Evolutionary conservation across 768 basidiomycete species (phyloP).

Genomic region (Scleroderma citrinum): DNA sequence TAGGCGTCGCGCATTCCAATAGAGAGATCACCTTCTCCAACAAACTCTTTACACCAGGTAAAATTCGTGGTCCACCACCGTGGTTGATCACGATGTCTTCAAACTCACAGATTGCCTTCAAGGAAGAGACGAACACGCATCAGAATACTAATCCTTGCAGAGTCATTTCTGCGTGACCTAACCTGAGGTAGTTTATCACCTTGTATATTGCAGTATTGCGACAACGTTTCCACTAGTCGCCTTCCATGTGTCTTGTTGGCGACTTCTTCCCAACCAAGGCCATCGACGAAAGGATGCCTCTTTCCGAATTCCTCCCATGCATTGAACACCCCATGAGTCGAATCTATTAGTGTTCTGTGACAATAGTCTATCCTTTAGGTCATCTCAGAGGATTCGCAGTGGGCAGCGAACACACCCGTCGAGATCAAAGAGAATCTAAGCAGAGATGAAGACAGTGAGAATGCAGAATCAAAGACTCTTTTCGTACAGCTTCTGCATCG

Average conservation of each 20-base stretch:
- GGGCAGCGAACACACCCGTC: slow-evolving; percentile 47
- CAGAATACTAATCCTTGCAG: not conserved
- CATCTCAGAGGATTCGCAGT: not conserved
- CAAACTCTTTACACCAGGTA: slow-evolving; percentile 61
- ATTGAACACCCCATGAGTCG: slow-evolving; percentile 74
- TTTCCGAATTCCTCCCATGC: slow-evolving; percentile 70
- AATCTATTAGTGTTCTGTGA: slow-evolving; percentile 67
- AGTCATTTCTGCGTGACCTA: slow-evolving; percentile 10
- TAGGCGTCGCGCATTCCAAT: not conserved
- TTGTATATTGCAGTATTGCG: slow-evolving; percentile 57
- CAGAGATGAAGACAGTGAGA: slow-evolving; percentile 6
- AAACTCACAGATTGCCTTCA: slow-evolving; percentile 72
- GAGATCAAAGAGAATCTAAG: slow-evolving; percentile 63
- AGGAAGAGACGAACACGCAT: not conserved
- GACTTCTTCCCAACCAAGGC: slow-evolving; percentile 29
- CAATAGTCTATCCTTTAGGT: slow-evolving; percentile 4
- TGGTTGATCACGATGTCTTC: slow-evolving; percentile 64
- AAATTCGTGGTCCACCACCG: slow-evolving; percentile 41
- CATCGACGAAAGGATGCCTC: slow-evolving; percentile 46
- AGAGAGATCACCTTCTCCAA: slow-evolving; percentile 42
- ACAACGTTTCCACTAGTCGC: slow-evolving; percentile 68
- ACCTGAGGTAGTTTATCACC: slow-evolving; percentile 56
- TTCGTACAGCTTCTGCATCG: slow-evolving; percentile 48
- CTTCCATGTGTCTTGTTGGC: slow-evolving; percentile 70
- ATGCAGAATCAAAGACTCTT: not conserved